Base-by-base conservation (phyloP, 2,329 filamentous ascomycete species). In the Lachnellula hyalina region DNA sequence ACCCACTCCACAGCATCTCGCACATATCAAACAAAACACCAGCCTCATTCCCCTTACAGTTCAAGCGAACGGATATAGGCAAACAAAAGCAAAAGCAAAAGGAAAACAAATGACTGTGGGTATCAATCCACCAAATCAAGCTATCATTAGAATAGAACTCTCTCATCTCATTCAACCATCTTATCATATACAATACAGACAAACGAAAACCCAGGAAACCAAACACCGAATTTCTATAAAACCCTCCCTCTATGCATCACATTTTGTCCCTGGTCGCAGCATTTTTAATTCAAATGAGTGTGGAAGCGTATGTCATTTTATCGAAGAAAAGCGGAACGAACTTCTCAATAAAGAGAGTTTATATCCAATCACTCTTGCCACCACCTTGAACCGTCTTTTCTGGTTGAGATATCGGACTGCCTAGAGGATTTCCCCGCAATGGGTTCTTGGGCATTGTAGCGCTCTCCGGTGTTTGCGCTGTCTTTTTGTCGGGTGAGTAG, bases 401-500 rank as follows among this genome's bases (percentile, higher is more conserved):
- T 36, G n/a, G 38, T 23, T 40, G 21, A 14, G 19, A 6, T 23
- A 42, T 25, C 12, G 49, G 54, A 34, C 54, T 56, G 32, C 45
- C 46, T 5, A 45, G 32, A 4, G 45, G 49, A 17, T 56, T 56
- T n/a, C 49, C 50, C 14, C 54, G 12, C 36, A 56, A n/a, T 9
- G 54, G 50, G 40, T 50, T 50, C 21, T 34, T 45, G 34, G 45
- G 45, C 17, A 49, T 45, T 11, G 54, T 45, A 23, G 36, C 38
- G n/a, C 36, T 45, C 32, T 46, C 49, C 5, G 50, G 32, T 34
- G 44, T 34, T 19, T 41, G 38, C 6, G 42, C 17, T 7, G 42
- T 34, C n/a, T 23, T 51, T 32, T 54, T 54, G 2, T 34, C 53
- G 5, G 53, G 54, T 44, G 54, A 74, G 64, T 83, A 83, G 12